phyloP scores from a whole-genome alignment of 1,284 basidiomycete species.

The Tylopilus sp. region DNA sequence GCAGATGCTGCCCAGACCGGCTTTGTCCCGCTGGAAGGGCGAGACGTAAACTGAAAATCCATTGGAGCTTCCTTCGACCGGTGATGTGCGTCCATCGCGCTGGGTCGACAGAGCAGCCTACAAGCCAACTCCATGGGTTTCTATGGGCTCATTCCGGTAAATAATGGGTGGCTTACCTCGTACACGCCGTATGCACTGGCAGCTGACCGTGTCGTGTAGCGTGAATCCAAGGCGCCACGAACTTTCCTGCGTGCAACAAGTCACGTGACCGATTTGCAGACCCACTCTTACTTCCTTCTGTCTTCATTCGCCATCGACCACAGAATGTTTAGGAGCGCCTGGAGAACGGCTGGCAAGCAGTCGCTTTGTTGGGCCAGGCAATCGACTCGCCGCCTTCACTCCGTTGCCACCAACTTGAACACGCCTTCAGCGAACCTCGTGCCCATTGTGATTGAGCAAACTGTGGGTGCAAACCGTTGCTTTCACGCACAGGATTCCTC shows the following conservation, averaged over 20 bases:
- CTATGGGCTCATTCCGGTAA: not conserved
- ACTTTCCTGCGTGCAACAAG: constrained; percentile 11
- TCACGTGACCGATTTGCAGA: constrained; percentile 24
- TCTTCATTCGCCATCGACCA: constrained; percentile 1
- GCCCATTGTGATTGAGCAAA: constrained; percentile 91
- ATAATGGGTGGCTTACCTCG: constrained; percentile 13
- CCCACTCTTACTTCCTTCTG: not conserved
- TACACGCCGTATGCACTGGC: constrained; percentile 10
- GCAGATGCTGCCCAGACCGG: constrained; percentile 52
- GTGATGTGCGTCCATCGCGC: constrained; percentile 30
- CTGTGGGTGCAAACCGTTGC: constrained; percentile 46
- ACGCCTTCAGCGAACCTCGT: constrained; percentile 61
- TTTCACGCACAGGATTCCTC: constrained; percentile 12
- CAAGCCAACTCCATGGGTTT: not conserved
- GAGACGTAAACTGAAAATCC: constrained; percentile 70
- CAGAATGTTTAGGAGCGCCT: constrained; percentile 25
- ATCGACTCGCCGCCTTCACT: constrained; percentile 45
- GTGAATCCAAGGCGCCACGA: constrained; percentile 19
- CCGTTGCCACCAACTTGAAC: constrained; percentile 43
- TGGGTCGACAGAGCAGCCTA: not conserved
- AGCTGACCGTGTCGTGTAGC: constrained; percentile 3
- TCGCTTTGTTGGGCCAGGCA: constrained; percentile 12
- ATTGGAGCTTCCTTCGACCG: constrained; percentile 75
- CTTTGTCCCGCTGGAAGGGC: constrained; percentile 45
- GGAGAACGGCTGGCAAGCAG: constrained; percentile 24